These are phyloP conservation scores for Colletotrichum camelliae DNA, from an alignment of 2,329 filamentous ascomycete genomes.

Conservation along the genomic window DNA sequence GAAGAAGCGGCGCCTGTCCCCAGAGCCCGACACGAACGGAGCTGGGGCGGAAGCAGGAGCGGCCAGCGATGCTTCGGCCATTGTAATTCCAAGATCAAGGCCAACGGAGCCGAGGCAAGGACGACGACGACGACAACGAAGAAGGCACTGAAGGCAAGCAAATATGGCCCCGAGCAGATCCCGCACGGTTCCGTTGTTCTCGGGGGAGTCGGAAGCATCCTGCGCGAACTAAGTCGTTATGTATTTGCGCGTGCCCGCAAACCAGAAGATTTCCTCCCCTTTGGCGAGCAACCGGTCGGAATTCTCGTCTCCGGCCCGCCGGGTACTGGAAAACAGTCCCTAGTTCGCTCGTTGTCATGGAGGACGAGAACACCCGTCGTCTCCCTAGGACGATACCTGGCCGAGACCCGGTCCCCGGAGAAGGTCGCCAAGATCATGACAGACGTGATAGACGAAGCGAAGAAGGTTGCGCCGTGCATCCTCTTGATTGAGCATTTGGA, in stretches of 20 bases:
- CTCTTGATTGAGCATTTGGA: constrained; percentile 95
- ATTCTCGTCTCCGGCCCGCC: constrained; percentile 80
- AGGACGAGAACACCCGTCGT: constrained; percentile 77
- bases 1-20: constrained; percentile 26
- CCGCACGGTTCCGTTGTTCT: constrained; percentile 15
- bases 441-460: constrained; percentile 74
- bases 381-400: constrained; percentile 46
- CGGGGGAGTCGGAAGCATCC: background rate
- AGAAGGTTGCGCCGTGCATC: constrained; percentile 83
- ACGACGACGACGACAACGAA: background rate
- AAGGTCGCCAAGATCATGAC: constrained; percentile 42
- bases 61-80: constrained; percentile 16
- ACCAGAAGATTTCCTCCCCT: constrained; percentile 5
- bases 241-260: constrained; percentile 6
- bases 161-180: constrained; percentile 21
- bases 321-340: constrained; percentile 81
- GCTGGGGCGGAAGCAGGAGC: background rate
- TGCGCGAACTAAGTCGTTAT: constrained; percentile 1
- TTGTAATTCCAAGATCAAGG: background rate
- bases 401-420: constrained; percentile 35
- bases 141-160: constrained; percentile 17
- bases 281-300: constrained; percentile 57
- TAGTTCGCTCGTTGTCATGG: constrained; percentile 76
- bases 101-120: background rate
- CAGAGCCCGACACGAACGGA: constrained; percentile 21